Base-by-base conservation (phyloP, 169 alveolate species). In the Cryptosporidium canis region DNA sequence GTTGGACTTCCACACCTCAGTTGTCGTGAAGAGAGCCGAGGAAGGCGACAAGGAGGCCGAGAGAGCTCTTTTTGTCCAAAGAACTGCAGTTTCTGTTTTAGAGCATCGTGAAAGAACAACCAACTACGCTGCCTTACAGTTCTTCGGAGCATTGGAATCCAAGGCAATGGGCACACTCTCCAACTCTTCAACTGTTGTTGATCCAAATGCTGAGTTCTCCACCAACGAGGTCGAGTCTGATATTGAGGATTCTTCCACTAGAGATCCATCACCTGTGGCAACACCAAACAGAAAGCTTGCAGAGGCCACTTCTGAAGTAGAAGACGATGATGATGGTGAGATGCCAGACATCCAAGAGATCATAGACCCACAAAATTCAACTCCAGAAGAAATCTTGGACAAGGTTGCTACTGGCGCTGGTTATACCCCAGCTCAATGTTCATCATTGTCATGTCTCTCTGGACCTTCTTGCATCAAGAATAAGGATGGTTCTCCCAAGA, bases 21-120 rank as follows among this genome's bases (percentile, higher is more conserved):
- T 70, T 9, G 77, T 77, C 12, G 37, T 77, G 8, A 61, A 77
- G 77, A 55, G 70, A 35, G 55, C 87, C 21, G 87, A 77, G 31
- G 65, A 77, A 5, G 87, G 87, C 0, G 87, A 77, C 6, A 58
- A 58, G 27, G 87, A 77, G 21, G 87, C 87, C 1, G 87, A 77
- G 12, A 45, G 64, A 2, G 87, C 87, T n/a, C 64, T 77, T 24
- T 66, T 41, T 11, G 71, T 77, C 11, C 77, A 58, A 33, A 55
- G 72, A 37, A 61, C 71, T 6, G 70, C 87, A 3, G 72, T 77
- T 4, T 41, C 70, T 1, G 87, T 61, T 7, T 27, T 61, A 6
- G 87, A 77, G 7, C 70, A 58, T 21, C 87, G 87, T 12, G 72
- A 77, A 14, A 55, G 87, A 39, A 61, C 72, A 27, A 61, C 61